phyloP scores from a whole-genome alignment of 1,284 basidiomycete species.

The Quambalaria eucalypti region DNA sequence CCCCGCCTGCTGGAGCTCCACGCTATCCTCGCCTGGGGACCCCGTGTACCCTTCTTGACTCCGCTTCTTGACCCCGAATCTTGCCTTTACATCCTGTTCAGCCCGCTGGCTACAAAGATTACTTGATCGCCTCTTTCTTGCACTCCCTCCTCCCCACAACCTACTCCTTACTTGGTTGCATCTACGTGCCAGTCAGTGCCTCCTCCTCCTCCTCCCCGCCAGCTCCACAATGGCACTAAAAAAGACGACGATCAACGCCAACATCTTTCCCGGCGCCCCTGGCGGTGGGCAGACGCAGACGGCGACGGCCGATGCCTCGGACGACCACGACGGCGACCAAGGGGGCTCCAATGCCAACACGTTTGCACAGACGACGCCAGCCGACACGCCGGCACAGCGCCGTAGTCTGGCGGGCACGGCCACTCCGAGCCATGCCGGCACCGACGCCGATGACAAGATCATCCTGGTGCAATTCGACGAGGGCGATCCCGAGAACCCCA shows the following conservation, averaged over 20 bases:
- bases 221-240: background rate
- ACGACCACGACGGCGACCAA: background rate
- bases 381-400: background rate
- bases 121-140: no score
- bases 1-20: no score
- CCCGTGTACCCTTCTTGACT: no score
- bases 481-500: conserved; percentile 29
- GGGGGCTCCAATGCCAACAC: background rate
- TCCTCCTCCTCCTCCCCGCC: no score
- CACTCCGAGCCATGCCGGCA: background rate
- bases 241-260: background rate
- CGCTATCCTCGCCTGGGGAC: no score
- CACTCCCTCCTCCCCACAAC: background rate
- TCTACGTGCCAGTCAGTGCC: no score
- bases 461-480: conserved; percentile 34
- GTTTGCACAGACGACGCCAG: background rate
- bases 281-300: background rate
- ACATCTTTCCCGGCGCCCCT: background rate
- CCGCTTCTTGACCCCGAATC: no score
- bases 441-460: conserved; percentile 22
- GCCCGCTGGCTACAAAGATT: no score
- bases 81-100: no score
- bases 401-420: background rate
- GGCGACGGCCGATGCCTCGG: background rate
- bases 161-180: no score